Conservation (phyloP, 148 eudicot species). For the Rhododendron ferrugineum region DNA sequence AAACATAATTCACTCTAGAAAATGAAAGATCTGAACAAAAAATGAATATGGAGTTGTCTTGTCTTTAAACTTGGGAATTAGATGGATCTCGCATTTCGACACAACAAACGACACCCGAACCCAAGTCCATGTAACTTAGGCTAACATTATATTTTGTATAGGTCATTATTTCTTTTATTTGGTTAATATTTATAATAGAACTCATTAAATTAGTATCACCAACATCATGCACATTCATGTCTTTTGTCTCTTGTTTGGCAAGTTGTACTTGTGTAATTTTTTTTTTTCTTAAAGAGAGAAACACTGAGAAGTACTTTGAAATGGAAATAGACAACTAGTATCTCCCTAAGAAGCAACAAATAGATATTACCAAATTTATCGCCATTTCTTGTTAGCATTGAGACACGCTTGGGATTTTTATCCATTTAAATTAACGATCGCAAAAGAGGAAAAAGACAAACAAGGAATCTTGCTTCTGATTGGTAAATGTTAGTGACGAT, state of each 20-base stretch:
- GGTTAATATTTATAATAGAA: neutral
- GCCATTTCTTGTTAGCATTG: neutral
- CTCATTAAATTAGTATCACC: neutral
- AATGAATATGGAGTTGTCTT: neutral
- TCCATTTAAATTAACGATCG: neutral
- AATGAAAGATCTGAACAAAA: neutral
- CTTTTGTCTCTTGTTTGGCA: too few species aligned
- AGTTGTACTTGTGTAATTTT: too few species aligned
- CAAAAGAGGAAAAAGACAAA: neutral
- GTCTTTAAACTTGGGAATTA: neutral
- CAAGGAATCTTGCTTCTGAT: constrained; percentile 3
- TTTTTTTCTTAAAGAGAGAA: neutral
- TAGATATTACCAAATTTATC: neutral
- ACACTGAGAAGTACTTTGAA: neutral
- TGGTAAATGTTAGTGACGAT: neutral
- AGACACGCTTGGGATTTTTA: neutral
- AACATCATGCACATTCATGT: neutral
- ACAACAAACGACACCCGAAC: neutral
- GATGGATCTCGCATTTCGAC: neutral
- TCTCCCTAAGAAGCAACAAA: neutral
- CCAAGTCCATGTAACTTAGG: neutral
- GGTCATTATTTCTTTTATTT: neutral
- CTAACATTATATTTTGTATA: neutral
- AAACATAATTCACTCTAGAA: neutral
- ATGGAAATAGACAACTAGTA: neutral